These are phyloP conservation scores for Isabelozyma heimii DNA, from an alignment of 805 yeast species.

Conservation along the genomic window DNA sequence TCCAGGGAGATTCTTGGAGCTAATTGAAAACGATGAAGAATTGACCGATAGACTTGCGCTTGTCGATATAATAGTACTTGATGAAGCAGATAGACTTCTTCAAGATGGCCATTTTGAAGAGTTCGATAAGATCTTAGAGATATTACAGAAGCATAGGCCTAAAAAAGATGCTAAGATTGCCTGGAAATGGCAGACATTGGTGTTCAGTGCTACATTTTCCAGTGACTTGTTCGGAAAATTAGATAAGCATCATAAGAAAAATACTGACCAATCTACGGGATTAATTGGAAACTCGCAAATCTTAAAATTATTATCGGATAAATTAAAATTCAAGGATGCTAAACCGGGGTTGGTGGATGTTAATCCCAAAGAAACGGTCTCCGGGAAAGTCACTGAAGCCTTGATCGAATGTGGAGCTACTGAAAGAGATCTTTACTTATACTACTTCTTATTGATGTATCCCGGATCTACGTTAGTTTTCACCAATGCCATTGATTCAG, in stretches of 20 bases:
- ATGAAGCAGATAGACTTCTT: constrained; percentile 92
- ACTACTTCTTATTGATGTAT: constrained; percentile 80
- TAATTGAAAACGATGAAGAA: constrained; percentile 61
- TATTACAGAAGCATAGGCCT: constrained; percentile 53
- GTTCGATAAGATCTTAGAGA: constrained; percentile 70
- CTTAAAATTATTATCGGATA: constrained; percentile 59
- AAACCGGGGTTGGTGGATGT: constrained; percentile 76
- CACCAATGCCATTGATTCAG: constrained; percentile 94
- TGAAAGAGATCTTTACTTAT: constrained; percentile 86
- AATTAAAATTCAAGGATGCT: constrained; percentile 66
- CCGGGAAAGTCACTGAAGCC: constrained; percentile 76
- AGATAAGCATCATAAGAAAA: constrained; percentile 31
- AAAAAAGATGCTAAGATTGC: constrained; percentile 25
- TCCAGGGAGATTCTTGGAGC: constrained; percentile 88
- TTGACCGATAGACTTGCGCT: constrained; percentile 39
- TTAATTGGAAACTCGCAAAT: constrained; percentile 56
- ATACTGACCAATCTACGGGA: constrained; percentile 26
- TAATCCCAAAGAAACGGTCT: constrained; percentile 79
- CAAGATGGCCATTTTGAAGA: constrained; percentile 98
- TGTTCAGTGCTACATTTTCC: constrained; percentile 94
- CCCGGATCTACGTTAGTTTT: constrained; percentile 90
- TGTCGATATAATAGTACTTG: constrained; percentile 63
- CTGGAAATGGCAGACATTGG: constrained; percentile 73
- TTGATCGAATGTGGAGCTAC: constrained; percentile 86
- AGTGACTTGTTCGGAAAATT: constrained; percentile 78